Conservation (phyloP, 176 grass and related monocot species). For the Zea luxurians region DNA sequence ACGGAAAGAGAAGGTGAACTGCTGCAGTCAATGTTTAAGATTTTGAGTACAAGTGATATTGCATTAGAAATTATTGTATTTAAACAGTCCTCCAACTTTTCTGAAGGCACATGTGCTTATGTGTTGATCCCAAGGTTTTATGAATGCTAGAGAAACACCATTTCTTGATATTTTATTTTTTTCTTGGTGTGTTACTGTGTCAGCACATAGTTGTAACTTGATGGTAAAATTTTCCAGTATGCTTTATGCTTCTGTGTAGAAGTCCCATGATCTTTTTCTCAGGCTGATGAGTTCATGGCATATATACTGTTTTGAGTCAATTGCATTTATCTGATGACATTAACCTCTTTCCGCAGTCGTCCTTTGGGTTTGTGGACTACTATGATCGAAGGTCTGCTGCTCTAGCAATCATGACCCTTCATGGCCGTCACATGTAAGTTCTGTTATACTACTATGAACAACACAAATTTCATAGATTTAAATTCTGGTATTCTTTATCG, state of each 20-base stretch:
- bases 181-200: constrained; percentile 13
- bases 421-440: constrained; percentile 75
- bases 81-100: not conserved
- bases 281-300: not conserved
- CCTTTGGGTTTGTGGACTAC: constrained; percentile 90
- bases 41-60: not conserved
- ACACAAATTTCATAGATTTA: constrained; percentile 19
- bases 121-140: not conserved
- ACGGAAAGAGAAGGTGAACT: constrained; percentile 77
- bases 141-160: too few relatives aligned
- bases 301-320: not conserved
- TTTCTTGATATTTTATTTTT: not conserved
- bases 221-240: constrained; percentile 11
- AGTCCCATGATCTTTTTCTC: not conserved
- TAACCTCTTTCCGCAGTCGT: constrained; percentile 49
- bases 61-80: not conserved
- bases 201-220: constrained; percentile 1
- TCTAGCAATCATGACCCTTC: constrained; percentile 76
- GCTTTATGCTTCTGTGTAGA: not conserved
- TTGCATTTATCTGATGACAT: constrained; percentile 36
- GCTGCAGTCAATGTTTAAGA: constrained; percentile 15
- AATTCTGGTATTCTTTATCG: constrained; percentile 4
- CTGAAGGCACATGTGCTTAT: constrained; percentile 19
- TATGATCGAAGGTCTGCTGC: constrained; percentile 78
- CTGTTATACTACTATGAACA: constrained; percentile 21